These are phyloP conservation scores for Ensete ventricosum DNA, from an alignment of 176 grass and related monocot genomes.

Conservation along the genomic window DNA sequence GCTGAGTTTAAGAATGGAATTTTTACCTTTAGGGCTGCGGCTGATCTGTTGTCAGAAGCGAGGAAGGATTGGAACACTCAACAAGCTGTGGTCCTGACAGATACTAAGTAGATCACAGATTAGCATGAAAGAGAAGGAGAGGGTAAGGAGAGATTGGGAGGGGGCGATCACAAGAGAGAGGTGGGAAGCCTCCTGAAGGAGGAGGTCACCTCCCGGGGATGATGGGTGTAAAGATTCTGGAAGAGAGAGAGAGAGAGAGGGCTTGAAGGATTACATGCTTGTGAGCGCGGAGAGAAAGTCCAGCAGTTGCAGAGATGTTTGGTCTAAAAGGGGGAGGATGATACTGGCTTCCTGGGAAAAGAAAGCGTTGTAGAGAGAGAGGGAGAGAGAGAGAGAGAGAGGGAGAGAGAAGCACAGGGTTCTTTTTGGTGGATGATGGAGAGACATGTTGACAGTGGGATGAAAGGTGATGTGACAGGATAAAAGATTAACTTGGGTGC, in stretches of 20 bases:
- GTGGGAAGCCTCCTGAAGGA: background rate
- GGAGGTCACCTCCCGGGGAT: background rate
- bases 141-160: background rate
- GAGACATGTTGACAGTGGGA: slow-evolving; percentile 5
- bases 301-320: background rate
- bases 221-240: too few species aligned
- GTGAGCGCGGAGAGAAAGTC: background rate
- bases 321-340: slow-evolving; percentile 1
- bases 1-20: too few species aligned
- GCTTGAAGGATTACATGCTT: background rate
- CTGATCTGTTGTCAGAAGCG: background rate
- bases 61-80: background rate
- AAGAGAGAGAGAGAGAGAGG: background rate
- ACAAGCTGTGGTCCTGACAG: background rate
- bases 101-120: background rate
- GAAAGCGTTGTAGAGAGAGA: background rate
- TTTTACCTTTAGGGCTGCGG: background rate
- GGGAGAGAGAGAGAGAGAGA: background rate
- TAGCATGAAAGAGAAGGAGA: background rate
- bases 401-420: slow-evolving; percentile 11
- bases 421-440: slow-evolving; percentile 6
- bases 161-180: background rate
- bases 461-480: slow-evolving; percentile 73
- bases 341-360: background rate
- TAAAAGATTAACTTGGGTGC: slow-evolving; percentile 20